Evolutionary conservation across 371 early-diverging fungal species (phyloP), one percentile per base, ranked within the genome.

Genomic region (Chytridium lagenaria): DNA sequence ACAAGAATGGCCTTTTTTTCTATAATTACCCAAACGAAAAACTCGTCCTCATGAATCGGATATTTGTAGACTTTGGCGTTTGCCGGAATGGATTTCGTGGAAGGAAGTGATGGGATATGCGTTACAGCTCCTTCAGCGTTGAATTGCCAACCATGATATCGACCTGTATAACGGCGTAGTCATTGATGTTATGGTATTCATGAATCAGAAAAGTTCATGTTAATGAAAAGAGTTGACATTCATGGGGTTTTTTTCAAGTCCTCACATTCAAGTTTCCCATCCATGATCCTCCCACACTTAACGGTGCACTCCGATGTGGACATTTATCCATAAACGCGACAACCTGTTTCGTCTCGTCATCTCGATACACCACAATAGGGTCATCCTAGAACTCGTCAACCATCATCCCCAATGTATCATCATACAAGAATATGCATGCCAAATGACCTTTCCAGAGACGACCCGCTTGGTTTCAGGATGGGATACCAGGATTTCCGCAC

Each of bases 61-160:
- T 77, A 81, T 38, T 68, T 67, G 39, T 69, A 34, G n/a, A 77
- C 77, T 61, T 76, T 76, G 1, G 77, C 77, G 57, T 78, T 81
- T 23, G 69, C 69, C 0, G 81, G 81, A 36, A 81, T 81, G 31
- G 69, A 67, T 12, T 59, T 33, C 26, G 64, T 72, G 15, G 52
- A 37, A 30, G 71, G 50, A 44, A 75, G 63, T 2, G 76, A 71
- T 1, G 81, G 81, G 16, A 81, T 73, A 28, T 77, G 51, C 26
- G 72, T 68, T 23, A 72, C 72, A 2, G n/a, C 34, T 1, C 81
- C 81, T 15, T 44, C 39, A 37, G 72, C 72, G 66, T 78, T 75
- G 52, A 78, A 78, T 33, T 75, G 77, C 81, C 81, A 81, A 36
- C 81, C 81, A 49, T 81, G 79, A 66, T 81, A 81, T 39, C 74